Evolutionary conservation across 371 early-diverging fungal species (phyloP), one percentile per base, ranked within the genome.

Genomic region (Apophysomyces sp.): DNA sequence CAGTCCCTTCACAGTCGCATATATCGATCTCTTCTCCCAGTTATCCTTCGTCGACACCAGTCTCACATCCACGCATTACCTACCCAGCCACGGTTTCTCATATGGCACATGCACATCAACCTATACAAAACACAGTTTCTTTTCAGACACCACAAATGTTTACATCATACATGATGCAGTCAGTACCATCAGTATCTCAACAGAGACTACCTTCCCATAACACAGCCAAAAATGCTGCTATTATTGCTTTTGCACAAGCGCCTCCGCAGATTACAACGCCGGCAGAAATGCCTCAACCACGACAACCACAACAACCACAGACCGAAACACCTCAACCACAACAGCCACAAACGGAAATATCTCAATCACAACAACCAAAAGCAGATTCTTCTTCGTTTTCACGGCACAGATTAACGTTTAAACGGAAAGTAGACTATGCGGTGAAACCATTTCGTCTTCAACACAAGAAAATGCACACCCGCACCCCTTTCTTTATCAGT

Each of bases 391-490:
- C 44, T 18, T 44, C 44, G 3, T 21, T 44, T 6, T 44, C 44
- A 21, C 44, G 44, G 21, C 21, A 61, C 56, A 56, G 18, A 31
- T 37, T 31, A 6, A 29, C 27, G 2, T 66, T 54, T 28, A 58
- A 54, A 28, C 57, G 61, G 51, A 55, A 49, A 13, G 37, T 68
- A 4, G 60, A 55, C 18, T 56, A 66, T 21, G 71, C 67, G 1
- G 15, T 74, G 0, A 57, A 55, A 34, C 62, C 69, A 8, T 74
- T 74, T 36, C 55, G 62, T 40, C 24, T 69, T 15, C 62, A 54
- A 0, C 73, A 70, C 34, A 63, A 65, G 29, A 49, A 65, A 16
- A n/a, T 13, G 2, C n/a, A 59, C 1, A 69, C 69, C 8, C 58
- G 18, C 24, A 52, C 41, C 12, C 57, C 57, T 3, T 58, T 68